Base-by-base conservation (phyloP, 768 basidiomycete species). In the Galerina marginata region DNA sequence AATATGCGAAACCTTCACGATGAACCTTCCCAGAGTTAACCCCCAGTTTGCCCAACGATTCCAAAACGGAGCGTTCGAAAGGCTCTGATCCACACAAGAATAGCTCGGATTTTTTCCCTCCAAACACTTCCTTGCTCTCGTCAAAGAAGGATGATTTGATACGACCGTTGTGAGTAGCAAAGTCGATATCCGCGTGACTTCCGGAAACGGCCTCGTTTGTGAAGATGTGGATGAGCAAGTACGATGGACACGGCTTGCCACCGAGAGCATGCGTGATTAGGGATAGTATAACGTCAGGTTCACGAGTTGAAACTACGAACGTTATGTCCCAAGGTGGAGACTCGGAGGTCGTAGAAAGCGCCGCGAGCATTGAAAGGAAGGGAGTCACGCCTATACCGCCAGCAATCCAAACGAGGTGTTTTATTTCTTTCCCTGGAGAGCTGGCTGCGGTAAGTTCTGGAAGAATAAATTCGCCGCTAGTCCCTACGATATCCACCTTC, bases 351-450 rank as follows among this genome's bases (percentile, higher is more conserved):
- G 58, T 52, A 15, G 63, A 55, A 12, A 74, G 54, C 4, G 66
- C 67, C 15, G 63, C 54, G 0, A 86, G 74, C 81, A 88, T 80
- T 26, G 80, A 79, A n/a, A 89, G 66, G 70, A 86, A 89, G 0
- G 86, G 87, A 15, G 88, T 89, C 16, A 89, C 48, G 3, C 88
- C 87, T 42, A 89, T 88, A 0, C 87, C 87, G 23, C 86, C 87
- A 1, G 85, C 86, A n/a, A 85, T 71, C 85, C 85, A 88, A 26
- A 87, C 69, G 29, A 86, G 65, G 36, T 74, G 56, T 59, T 67
- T 9, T 61, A 63, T 9, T 7, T 26, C 51, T 14, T 20, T 29
- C 12, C 57, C 39, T 26, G 66, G 46, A 26, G 39, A 29, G 9
- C 29, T 45, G 36, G 16, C 23, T 14, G 38, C 29, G 11, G 39